Conservation (phyloP, 1,284 basidiomycete species). For the Naganishia albida region DNA sequence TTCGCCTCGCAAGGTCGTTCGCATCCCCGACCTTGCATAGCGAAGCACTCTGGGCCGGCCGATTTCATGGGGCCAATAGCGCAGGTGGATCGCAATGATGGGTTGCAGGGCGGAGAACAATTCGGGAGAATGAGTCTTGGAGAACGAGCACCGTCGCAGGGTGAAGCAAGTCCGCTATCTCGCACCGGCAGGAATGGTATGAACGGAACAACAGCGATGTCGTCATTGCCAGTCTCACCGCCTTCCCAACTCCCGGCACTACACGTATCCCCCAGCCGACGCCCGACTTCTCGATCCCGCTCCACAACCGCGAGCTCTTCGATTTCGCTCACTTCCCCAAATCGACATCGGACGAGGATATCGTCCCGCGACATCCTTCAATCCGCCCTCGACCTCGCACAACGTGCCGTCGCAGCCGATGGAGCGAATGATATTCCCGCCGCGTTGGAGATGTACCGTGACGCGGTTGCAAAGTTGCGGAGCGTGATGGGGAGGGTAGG, state of each 20-base stretch:
- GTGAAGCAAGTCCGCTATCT: background rate
- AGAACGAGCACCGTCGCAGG: background rate
- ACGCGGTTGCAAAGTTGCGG: conserved; percentile 50
- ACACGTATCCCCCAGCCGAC: background rate
- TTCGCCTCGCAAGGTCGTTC: background rate
- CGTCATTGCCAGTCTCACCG: background rate
- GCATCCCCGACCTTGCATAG: background rate
- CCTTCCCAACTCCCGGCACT: background rate
- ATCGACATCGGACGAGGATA: conserved; percentile 36
- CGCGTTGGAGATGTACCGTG: conserved; percentile 50
- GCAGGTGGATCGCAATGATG: background rate
- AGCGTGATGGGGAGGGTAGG: conserved; percentile 54
- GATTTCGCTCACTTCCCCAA: conserved; percentile 27
- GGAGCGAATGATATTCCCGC: conserved; percentile 52
- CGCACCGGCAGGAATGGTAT: background rate
- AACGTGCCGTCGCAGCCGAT: conserved; percentile 55
- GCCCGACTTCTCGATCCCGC: background rate
- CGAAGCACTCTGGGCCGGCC: background rate
- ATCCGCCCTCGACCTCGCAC: conserved; percentile 53
- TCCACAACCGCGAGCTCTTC: conserved; percentile 6
- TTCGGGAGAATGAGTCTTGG: background rate
- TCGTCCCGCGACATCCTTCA: conserved; percentile 52
- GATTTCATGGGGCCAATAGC: background rate
- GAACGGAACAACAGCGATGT: too few relatives aligned
- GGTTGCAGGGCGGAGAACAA: background rate